Conservation (phyloP, 176 grass and related monocot species). For the Phoenix dactylifera region DNA sequence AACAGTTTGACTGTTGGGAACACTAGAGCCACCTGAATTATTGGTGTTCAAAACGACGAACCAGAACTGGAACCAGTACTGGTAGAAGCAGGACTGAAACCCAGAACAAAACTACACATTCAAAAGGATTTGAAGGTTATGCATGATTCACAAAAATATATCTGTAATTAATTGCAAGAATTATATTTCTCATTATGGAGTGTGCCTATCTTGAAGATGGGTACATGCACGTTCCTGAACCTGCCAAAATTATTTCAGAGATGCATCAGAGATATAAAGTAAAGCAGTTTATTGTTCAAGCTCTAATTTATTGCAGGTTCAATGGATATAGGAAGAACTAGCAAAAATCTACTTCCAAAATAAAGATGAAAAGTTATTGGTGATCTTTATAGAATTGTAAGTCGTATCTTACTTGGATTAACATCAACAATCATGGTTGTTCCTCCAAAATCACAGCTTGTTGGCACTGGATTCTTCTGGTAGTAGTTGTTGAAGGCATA, state of each 20-base stretch:
- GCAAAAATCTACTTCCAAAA: no score
- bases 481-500: constrained; percentile 97
- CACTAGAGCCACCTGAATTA: constrained; percentile 23
- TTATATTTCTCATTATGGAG: no score
- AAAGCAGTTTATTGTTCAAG: no score
- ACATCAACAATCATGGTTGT: constrained; percentile 63
- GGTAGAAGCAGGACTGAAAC: constrained; percentile 30
- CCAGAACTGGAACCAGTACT: constrained; percentile 28
- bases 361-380: no score
- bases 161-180: no score
- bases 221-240: constrained; percentile 57
- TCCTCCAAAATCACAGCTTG: constrained; percentile 91
- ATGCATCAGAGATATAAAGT: no score
- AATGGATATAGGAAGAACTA: no score
- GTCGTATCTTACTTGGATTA: constrained; percentile 64
- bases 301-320: no score
- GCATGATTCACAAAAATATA: no score
- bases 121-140: constrained; percentile 1
- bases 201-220: constrained; percentile 49
- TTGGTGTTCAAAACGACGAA: constrained; percentile 65
- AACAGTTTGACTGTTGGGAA: no score
- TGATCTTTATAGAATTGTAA: no score
- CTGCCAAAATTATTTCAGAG: constrained; percentile 29
- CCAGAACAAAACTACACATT: constrained; percentile 28
- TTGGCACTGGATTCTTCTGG: constrained; percentile 67